These are phyloP conservation scores for Cryphonectria nitschkei DNA, from an alignment of 2,329 filamentous ascomycete genomes.

Conservation along the genomic window DNA sequence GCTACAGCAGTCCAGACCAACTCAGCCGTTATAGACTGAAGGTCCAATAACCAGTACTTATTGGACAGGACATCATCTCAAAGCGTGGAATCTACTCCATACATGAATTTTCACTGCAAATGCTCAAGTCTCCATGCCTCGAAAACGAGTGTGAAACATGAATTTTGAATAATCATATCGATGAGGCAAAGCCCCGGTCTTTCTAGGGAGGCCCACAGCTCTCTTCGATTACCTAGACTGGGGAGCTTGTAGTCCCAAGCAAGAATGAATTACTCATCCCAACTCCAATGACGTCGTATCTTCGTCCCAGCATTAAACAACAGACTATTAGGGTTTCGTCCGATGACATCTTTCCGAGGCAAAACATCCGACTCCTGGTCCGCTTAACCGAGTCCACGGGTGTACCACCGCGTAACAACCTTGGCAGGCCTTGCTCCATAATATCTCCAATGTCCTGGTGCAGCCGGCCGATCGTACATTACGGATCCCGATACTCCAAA, in stretches of 20 bases:
- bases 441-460: neutral
- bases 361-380: neutral
- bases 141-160: neutral
- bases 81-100: neutral
- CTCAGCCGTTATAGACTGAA: neutral
- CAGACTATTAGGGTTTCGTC: constrained; percentile 2
- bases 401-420: neutral
- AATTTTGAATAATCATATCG: neutral
- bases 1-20: no score
- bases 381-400: constrained; percentile 1
- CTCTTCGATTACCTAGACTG: neutral
- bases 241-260: neutral
- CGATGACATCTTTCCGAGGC: constrained; percentile 4
- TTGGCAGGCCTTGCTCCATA: neutral
- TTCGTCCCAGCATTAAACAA: constrained; percentile 1
- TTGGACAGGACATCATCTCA: neutral
- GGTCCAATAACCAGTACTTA: neutral
- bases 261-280: neutral
- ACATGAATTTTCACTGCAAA: no score
- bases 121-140: neutral
- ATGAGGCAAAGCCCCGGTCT: neutral
- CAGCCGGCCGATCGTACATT: neutral
- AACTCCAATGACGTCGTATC: neutral
- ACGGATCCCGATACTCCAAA: constrained; percentile 6
- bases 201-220: neutral